phyloP scores from a whole-genome alignment of 495 filamentous ascomycete species.

The Pyronema domesticum region DNA sequence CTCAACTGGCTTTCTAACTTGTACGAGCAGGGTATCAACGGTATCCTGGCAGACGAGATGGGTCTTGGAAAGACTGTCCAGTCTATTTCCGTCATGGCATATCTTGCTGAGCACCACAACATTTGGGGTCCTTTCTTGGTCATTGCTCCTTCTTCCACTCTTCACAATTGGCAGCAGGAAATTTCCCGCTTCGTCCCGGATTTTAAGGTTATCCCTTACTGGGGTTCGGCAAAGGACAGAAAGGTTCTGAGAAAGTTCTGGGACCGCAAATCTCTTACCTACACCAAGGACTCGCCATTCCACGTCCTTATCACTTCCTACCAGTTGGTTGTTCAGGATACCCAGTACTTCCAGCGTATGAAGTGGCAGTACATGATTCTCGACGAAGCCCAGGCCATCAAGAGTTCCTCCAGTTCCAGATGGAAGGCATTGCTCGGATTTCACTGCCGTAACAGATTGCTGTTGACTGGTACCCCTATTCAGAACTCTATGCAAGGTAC shows the following conservation, averaged over 20 bases:
- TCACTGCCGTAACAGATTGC: constrained; percentile 82
- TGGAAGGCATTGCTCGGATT: constrained; percentile 94
- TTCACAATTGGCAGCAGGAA: constrained; percentile 99
- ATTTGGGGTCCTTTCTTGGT: constrained; percentile 98
- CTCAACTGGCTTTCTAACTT: constrained; percentile 98
- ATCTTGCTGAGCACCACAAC: constrained; percentile 88
- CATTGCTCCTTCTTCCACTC: constrained; percentile 84
- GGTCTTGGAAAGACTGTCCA: constrained; percentile 98
- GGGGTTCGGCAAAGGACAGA: constrained; percentile 85
- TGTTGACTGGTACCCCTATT: constrained; percentile 92
- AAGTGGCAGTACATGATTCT: constrained; percentile 99
- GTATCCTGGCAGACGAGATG: constrained; percentile 97
- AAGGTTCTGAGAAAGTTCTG: constrained; percentile 97
- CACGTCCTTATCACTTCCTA: constrained; percentile 95
- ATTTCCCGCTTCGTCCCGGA: constrained; percentile 84
- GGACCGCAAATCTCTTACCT: constrained; percentile 93
- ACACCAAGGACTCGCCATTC: constrained; percentile 79
- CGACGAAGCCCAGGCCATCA: constrained; percentile 97
- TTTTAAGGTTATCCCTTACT: constrained; percentile 90
- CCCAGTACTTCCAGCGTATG: constrained; percentile 95
- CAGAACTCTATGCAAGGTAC: constrained; percentile 92
- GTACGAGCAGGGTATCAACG: constrained; percentile 99
- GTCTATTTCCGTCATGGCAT: constrained; percentile 98
- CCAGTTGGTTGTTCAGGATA: constrained; percentile 87
- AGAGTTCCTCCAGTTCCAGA: constrained; percentile 85